phyloP scores from a whole-genome alignment of 768 basidiomycete genomes.

The Lyophyllum semitale region DNA sequence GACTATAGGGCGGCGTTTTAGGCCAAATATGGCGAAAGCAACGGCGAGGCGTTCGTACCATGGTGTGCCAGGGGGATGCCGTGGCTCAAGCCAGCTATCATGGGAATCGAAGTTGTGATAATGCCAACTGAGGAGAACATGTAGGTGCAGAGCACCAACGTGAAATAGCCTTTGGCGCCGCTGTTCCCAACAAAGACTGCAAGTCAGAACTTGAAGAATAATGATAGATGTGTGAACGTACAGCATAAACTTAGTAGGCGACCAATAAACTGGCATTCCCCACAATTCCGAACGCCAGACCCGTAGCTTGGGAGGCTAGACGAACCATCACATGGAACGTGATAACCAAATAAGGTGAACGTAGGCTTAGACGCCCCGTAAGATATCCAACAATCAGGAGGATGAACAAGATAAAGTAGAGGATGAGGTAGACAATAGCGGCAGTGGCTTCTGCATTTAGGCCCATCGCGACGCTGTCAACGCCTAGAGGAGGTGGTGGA shows the following conservation, averaged over 20 bases:
- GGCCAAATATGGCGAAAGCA: conserved; percentile 23
- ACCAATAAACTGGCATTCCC: conserved; percentile 30
- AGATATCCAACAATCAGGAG: conserved; percentile 29
- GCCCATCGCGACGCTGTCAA: conserved; percentile 12
- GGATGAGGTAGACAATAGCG: conserved; percentile 33
- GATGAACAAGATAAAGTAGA: conserved; percentile 31
- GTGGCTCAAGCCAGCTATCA: conserved; percentile 36
- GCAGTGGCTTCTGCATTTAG: conserved; percentile 27
- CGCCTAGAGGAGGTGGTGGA: no score
- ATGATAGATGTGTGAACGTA: conserved; percentile 12
- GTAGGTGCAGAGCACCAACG: conserved; percentile 33
- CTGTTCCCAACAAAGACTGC: not conserved
- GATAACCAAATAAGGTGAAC: conserved; percentile 32
- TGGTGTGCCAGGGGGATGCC: conserved; percentile 16
- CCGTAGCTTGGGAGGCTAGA: conserved; percentile 34
- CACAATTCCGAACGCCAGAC: conserved; percentile 33
- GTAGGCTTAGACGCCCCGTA: conserved; percentile 27
- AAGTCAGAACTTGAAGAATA: not conserved
- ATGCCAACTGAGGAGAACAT: conserved; percentile 39
- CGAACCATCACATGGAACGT: conserved; percentile 35
- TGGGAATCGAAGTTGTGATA: conserved; percentile 30
- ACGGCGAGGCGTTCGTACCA: conserved; percentile 21
- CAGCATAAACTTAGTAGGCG: conserved; percentile 31
- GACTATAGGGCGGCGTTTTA: conserved; percentile 27
- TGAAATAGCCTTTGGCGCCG: conserved; percentile 33